Evolutionary conservation across 2,329 filamentous ascomycete species (phyloP), one percentile per base, ranked within the genome.

Genomic region (Arthrobotrys megalospora): DNA sequence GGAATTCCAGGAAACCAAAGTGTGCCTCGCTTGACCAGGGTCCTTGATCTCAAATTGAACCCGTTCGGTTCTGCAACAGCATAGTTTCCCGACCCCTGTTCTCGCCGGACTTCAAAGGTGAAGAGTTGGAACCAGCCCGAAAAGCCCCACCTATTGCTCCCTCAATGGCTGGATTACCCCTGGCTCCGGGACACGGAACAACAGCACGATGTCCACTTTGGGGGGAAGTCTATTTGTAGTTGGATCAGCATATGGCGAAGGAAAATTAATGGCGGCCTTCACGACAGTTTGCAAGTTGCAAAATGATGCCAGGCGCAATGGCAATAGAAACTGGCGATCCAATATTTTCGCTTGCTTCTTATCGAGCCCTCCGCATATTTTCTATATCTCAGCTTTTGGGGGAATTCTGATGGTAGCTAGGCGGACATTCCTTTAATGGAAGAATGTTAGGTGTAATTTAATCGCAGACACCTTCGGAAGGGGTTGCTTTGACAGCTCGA

Each of bases 1-100:
- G 71, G 75, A 78, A 78, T 78, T 78, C 75, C 67, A 67, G 60
- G 58, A 76, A 69, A 68, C 47, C 34, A 67, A 28, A 60, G 66
- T 65, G 67, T 72, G 75, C 62, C 75, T 78, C 75, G 75, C 75
- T 78, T 62, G 63, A 64, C 75, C 36, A 78, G 75, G 75, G 62
- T 67, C 47, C 58, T 21, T 36, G 34, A 32, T 71, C 43, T 60
- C 60, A 71, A 78, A 63, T 71, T 78, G 67, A 75, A 58, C 52
- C 67, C 50, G 55, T 68, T 78, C 67, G 75, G 75, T 78, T 78
- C 75, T 78, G 75, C 75, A 78, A 62, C 75, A 62, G 60, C 65
- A 53, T 63, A 67, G 55, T 62, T 45, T 43, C 36, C 16, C 21
- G 58, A 32, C 69, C 69, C 69, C 69, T 66, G 69, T 73, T 60